phyloP scores from a whole-genome alignment of 306 rosid genomes.

The Sophora flavescens region DNA sequence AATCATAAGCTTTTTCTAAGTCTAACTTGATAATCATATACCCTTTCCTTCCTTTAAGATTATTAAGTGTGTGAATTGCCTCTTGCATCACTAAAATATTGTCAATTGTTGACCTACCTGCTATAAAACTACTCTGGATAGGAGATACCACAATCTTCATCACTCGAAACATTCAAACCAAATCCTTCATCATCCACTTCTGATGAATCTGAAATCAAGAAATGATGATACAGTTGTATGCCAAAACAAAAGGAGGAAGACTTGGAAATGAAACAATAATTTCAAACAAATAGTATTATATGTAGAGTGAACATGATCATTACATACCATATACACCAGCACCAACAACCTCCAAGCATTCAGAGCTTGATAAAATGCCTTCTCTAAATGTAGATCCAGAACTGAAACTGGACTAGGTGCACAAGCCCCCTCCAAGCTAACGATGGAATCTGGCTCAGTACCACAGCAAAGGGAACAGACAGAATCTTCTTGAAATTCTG shows the following conservation, averaged over 20 bases:
- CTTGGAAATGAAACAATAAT: constrained; percentile 25
- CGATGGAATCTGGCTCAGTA: constrained; percentile 50
- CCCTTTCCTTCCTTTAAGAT: too few relatives aligned
- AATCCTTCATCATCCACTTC: constrained; percentile 64
- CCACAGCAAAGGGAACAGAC: constrained; percentile 50
- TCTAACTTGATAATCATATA: too few relatives aligned
- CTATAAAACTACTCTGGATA: too few relatives aligned
- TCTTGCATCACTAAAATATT: too few relatives aligned
- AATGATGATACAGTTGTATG: constrained; percentile 43
- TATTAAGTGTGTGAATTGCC: too few relatives aligned
- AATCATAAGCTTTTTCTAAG: too few relatives aligned
- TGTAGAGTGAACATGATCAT: constrained; percentile 11
- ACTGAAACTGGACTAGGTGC: constrained; percentile 85
- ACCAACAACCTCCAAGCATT: constrained; percentile 40
- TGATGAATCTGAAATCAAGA: constrained; percentile 62
- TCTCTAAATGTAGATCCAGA: constrained; percentile 66
- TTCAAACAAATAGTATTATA: constrained; percentile 23
- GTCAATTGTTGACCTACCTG: too few relatives aligned
- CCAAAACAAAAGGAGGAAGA: constrained; percentile 17
- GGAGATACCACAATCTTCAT: constrained; percentile 69
- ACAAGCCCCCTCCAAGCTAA: constrained; percentile 56
- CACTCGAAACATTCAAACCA: constrained; percentile 77
- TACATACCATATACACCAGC: constrained; percentile 57
- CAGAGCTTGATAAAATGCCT: constrained; percentile 45
- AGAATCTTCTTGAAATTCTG: constrained; percentile 51